These are phyloP conservation scores for Marchantia paleacea DNA, from an alignment of 225 moss, liverwort and hornwort species.

Conservation along the genomic window DNA sequence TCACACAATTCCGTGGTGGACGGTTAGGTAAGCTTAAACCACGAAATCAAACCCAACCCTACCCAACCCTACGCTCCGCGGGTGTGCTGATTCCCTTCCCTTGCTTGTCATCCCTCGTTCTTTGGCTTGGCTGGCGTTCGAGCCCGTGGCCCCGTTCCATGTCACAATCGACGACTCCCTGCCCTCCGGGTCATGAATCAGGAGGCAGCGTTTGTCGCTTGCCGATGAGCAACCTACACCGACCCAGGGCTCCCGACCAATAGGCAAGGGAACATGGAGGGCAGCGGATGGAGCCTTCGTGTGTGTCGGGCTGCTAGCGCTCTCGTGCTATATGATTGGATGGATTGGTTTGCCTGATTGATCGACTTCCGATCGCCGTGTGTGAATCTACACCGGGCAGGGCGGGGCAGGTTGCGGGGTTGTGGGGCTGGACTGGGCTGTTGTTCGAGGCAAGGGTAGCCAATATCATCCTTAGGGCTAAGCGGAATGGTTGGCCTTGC, in stretches of 20 bases:
- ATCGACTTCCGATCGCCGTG: neutral
- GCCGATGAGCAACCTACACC: neutral
- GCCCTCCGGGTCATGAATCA: neutral
- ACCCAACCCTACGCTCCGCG: neutral
- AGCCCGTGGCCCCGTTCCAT: neutral
- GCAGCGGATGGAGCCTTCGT: neutral
- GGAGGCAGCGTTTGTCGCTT: neutral
- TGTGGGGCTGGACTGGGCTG: neutral
- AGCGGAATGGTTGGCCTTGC: neutral
- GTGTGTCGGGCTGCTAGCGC: neutral
- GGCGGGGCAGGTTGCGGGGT: too few relatives aligned
- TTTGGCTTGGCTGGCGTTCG: neutral
- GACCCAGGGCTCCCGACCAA: neutral
- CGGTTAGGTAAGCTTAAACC: slow-evolving; percentile 8
- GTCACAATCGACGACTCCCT: too few relatives aligned
- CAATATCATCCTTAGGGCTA: too few relatives aligned
- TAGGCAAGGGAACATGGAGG: neutral
- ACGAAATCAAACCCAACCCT: neutral
- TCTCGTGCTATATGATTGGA: neutral
- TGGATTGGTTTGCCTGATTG: neutral
- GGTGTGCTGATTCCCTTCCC: neutral
- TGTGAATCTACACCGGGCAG: neutral
- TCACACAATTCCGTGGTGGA: neutral
- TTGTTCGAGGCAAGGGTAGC: too few relatives aligned
- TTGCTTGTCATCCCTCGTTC: neutral